These are phyloP conservation scores for Pichia membranifaciens DNA, from an alignment of 805 yeast species.

Conservation along the genomic window DNA sequence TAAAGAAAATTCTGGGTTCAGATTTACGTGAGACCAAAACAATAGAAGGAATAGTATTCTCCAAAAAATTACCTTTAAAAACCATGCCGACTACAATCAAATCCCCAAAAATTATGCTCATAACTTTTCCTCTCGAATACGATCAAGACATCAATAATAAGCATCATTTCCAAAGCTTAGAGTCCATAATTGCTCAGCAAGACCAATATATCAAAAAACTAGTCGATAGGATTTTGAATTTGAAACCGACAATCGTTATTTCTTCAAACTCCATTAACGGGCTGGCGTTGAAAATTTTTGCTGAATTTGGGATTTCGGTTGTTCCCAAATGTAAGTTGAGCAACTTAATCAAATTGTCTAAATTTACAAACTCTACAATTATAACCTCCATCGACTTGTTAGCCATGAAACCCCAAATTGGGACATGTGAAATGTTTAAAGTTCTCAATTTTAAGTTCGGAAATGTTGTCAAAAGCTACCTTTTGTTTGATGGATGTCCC, in stretches of 20 bases:
- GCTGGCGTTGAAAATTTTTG: conserved; percentile 64
- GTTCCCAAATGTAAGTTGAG: conserved; percentile 75
- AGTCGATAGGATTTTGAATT: conserved; percentile 67
- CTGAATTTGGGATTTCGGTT: conserved; percentile 74
- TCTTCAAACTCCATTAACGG: conserved; percentile 81
- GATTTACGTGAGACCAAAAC: conserved; percentile 49
- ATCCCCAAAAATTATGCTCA: conserved; percentile 71
- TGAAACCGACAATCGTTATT: conserved; percentile 73
- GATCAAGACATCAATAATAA: conserved; percentile 41
- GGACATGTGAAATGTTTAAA: conserved; percentile 67
- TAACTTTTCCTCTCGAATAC: conserved; percentile 88
- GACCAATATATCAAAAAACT: conserved; percentile 75
- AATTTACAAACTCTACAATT: conserved; percentile 78
- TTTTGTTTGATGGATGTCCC: conserved; percentile 76
- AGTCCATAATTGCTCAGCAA: conserved; percentile 79
- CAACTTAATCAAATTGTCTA: conserved; percentile 70
- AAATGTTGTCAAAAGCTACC: conserved; percentile 57
- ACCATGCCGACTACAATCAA: conserved; percentile 61
- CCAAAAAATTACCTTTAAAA: conserved; percentile 75
- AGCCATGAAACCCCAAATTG: conserved; percentile 65
- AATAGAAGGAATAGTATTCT: conserved; percentile 76
- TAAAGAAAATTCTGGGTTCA: conserved; percentile 82
- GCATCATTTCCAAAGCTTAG: conserved; percentile 18
- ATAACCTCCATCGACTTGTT: conserved; percentile 81
- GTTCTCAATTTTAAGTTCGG: conserved; percentile 59